Evolutionary conservation across 768 basidiomycete species (phyloP).

Genomic region (Crassisporium funariophilum): DNA sequence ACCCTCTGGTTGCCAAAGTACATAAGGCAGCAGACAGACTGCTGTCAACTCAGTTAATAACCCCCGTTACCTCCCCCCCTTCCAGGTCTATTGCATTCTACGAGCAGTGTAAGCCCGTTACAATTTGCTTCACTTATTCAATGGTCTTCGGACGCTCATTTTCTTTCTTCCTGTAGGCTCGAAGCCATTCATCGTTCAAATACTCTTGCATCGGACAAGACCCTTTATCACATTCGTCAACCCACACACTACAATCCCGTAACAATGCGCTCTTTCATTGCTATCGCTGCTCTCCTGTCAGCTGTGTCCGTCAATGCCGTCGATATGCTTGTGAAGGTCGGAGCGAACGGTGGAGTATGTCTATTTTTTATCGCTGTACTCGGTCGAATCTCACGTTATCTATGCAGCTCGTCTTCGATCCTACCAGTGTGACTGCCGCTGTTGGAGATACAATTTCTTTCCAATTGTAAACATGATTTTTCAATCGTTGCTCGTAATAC

Average conservation of each 20-base stretch:
- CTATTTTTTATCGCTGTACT: not conserved
- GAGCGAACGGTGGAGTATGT: constrained; percentile 38
- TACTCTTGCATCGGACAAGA: constrained; percentile 16
- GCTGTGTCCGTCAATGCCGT: constrained; percentile 41
- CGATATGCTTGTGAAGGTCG: constrained; percentile 41
- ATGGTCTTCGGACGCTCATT: not conserved
- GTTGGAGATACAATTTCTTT: constrained; percentile 53
- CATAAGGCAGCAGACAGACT: constrained; percentile 10
- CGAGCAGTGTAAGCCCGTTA: constrained; percentile 21
- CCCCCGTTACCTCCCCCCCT: constrained; percentile 10
- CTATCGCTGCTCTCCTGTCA: constrained; percentile 43
- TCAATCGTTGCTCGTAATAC: not conserved
- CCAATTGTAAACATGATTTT: constrained; percentile 44
- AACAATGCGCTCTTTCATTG: constrained; percentile 53
- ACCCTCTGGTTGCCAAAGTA: constrained; percentile 12
- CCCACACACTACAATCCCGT: constrained; percentile 6
- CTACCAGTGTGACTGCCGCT: constrained; percentile 39
- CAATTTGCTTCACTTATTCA: not conserved
- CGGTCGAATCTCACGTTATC: not conserved
- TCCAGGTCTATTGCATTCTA: constrained; percentile 3
- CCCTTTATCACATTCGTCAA: constrained; percentile 3
- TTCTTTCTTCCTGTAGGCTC: constrained; percentile 33
- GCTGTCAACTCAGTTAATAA: constrained; percentile 10
- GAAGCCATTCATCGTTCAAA: constrained; percentile 22
- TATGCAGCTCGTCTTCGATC: constrained; percentile 41